Evolutionary conservation across 176 grass and related monocot species (phyloP), one percentile per base, ranked within the genome.

Genomic region (Thalia dealbata): DNA sequence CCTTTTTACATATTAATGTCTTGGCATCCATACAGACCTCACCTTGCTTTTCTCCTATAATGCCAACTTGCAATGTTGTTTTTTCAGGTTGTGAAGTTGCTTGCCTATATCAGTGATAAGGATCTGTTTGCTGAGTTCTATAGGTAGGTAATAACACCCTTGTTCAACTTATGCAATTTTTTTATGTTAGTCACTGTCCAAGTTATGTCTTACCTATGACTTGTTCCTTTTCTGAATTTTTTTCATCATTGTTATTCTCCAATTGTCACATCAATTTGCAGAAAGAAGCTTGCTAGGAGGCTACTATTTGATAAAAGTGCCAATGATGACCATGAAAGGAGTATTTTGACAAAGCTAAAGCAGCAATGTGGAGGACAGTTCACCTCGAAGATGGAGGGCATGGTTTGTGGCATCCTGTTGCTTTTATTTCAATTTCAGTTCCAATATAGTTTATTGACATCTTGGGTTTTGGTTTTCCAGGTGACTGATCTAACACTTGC

Each of bases 401-500:
- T 93, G 90, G 85, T 93, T 76, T 81, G 83, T 66, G 14, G 15
- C 26, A 27, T 28, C 9, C 29, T 29, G 69, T 29, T 52, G 14
- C 16, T 52, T 18, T 21, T 52, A 7, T 25, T 29, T 19, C 7
- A 25, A 2, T 54, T 30, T n/a, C n/a, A n/a, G n/a, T n/a, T n/a
- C n/a, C 52, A 0, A 19, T 12, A 54, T 72, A 52, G 26, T 27
- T 2, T 14, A 3, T 54, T 72, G 28, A 19, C 14, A 29, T 29
- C 13, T 32, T 35, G 8, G 21, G 14, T 66, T 52, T 52, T 52
- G 7, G 30, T 12, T 64, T 77, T 35, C 38, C 63, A 86, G 84
- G 84, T 95, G 60, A 99, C 90, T 45, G 95, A 99, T 82, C 81
- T 99, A 75, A 81, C 90, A 28, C 79, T 95, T 42, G 87, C 95